phyloP scores from a whole-genome alignment of 2,329 filamentous ascomycete species.

The Diaporthe ampelina region DNA sequence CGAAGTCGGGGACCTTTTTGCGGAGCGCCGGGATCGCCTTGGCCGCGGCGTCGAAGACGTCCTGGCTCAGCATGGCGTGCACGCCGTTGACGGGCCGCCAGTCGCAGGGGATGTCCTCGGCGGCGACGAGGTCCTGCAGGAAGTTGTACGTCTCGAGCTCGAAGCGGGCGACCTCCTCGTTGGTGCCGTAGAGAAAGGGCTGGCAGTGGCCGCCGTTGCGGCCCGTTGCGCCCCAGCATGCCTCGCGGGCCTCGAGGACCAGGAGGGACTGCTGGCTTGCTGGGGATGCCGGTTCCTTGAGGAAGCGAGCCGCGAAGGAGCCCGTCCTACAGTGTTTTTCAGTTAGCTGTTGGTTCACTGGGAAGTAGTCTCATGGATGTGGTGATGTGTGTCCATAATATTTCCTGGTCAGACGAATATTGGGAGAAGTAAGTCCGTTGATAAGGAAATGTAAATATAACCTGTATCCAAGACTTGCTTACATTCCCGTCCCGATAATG shows the following conservation, averaged over 20 bases:
- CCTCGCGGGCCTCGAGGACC: conserved; percentile 83
- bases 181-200: conserved; percentile 73
- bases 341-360: background rate
- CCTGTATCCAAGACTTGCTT: background rate
- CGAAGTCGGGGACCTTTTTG: conserved; percentile 69
- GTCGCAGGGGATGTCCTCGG: conserved; percentile 74
- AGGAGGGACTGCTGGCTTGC: conserved; percentile 65
- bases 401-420: background rate
- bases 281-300: conserved; percentile 60
- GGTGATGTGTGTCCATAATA: background rate
- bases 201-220: conserved; percentile 83
- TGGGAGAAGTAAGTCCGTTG: background rate
- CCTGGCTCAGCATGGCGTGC: conserved; percentile 71
- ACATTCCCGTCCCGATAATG: conserved; percentile 80
- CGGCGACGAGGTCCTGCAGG: conserved; percentile 69
- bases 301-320: conserved; percentile 76
- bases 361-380: background rate
- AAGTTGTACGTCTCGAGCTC: conserved; percentile 78
- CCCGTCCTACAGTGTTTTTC: conserved; percentile 62
- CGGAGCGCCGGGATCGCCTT: conserved; percentile 65
- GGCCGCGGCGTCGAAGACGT: conserved; percentile 67
- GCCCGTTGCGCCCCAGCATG: conserved; percentile 88
- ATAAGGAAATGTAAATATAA: background rate
- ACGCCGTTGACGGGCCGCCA: conserved; percentile 75
- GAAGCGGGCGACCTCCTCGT: conserved; percentile 76